Base-by-base conservation (phyloP, 2,329 filamentous ascomycete genomes). In the Torrubiella hemipterigena region DNA sequence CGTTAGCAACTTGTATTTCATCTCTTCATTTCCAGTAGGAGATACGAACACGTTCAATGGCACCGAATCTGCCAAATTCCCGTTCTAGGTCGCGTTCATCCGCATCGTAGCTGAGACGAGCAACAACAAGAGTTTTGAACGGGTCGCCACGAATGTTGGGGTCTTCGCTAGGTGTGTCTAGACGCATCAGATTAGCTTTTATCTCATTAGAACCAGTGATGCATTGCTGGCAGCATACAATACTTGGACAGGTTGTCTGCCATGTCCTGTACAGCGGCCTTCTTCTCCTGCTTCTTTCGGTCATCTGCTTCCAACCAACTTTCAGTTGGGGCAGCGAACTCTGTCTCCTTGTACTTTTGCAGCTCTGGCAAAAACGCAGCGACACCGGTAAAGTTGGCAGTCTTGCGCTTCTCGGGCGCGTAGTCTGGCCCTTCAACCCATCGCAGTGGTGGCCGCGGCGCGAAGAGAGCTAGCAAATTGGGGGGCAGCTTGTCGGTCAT, bases 401-500 rank as follows among this genome's bases (percentile, higher is more conserved):
- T 93, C 52, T 69, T 77, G 47, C 84, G 80, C 43, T 87, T 73
- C 58, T 91, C 84, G 9, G 87, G 81, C 39, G 87, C 74, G 54
- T 82, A 69, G 58, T 96, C 89, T 45, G 71, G 67, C 6, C 86
- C 83, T 38, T 81, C 80, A 38, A 94, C 76, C 70, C 84, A 96
- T 58, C 86, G 81, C 52, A 96, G 65, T 37, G 89, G 81, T 46
- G 91, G 91, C 37, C 91, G 83, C 52, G 91, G 84, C 60, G 89
- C 83, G 64, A 98, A 98, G 44, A 96, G 83, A 59, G 83, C 82
- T 47, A 96, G 71, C 37, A 96, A 73, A 54, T 93, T 89, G 34
- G 82, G 84, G 36, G 91, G 89, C 14, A 98, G 80, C 61, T 93
- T 91, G 69, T 95, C 89, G 30, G 91, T 96, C 91, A 96, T 98